Evolutionary conservation across 768 basidiomycete genomes (phyloP), one percentile per base, ranked within the genome.

Genomic region (Tylopilus vinaceipallidus): DNA sequence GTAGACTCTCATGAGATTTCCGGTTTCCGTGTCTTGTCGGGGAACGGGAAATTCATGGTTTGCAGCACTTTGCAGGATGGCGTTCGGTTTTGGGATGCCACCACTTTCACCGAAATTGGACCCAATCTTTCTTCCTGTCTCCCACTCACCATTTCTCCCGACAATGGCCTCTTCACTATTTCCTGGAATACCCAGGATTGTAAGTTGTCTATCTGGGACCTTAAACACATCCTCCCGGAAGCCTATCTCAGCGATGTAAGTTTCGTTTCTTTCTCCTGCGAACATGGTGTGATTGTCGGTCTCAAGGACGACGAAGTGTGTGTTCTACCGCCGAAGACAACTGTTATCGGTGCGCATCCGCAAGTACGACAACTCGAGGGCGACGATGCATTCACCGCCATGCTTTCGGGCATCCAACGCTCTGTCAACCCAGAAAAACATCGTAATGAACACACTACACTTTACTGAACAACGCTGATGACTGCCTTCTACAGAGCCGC

Each of bases 21-120:
- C 10, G 8, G 42, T 34, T 40, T 52, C 19, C 49, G 32, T 13
- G 0, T 13, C n/a, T 19, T 52, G 12, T 46, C 52, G 10, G 29
- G 20, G 12, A 51, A 52, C 12, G 49, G 42, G 0, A 53, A 44
- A n/a, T 53, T 53, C 17, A 17, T 53, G 0, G 52, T 53, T 10
- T 45, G 43, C n/a, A 29, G 38, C 8, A 26, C 24, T 24, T 20
- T 9, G 33, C 26, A 41, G 6, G 32, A 24, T 17, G 50, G 42
- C 2, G 27, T 45, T 27, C 43, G 38, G 22, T 53, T 53, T 36
- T 35, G 38, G 50, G 52, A 53, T 26, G 40, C 50, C 32, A 32
- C 26, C 6, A 45, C 42, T 5, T 53, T 53, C 39, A 2, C 27
- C 14, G 42, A 53, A 9, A 52, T 52, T 32, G 52, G 38, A 20